Percentiles rank a stretch among this genome's conserved stretches.
Conservation (phyloP, 345 rosid species). For the Citrus hindsii region DNA sequence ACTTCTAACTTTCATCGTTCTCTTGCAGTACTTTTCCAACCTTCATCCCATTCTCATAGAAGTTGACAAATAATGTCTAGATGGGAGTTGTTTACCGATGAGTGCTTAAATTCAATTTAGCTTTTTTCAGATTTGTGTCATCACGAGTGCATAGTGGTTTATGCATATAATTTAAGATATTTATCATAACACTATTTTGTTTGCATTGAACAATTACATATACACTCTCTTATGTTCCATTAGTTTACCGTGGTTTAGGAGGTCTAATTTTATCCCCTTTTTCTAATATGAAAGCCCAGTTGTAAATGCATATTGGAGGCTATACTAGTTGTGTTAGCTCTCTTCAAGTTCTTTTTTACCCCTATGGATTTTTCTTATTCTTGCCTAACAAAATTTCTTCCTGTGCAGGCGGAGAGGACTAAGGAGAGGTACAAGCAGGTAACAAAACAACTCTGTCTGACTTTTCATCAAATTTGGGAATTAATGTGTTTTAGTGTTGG, state of each 20-base stretch:
- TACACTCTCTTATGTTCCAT: neutral
- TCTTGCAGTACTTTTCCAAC: neutral
- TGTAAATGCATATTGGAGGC: neutral
- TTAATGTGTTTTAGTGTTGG: neutral
- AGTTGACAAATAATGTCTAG: neutral
- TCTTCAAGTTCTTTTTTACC: neutral
- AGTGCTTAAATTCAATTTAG: neutral
- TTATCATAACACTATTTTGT: neutral
- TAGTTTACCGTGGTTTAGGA: neutral
- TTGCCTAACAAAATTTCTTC: neutral
- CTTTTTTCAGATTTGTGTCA: neutral
- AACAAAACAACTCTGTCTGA: neutral
- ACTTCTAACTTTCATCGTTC: neutral
- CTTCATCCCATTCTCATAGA: neutral
- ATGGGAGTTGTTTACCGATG: neutral
- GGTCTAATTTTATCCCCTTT: neutral
- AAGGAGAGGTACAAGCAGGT: conserved; percentile 75
- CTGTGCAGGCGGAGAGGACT: conserved; percentile 59
- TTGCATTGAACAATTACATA: neutral
- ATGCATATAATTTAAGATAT: neutral
- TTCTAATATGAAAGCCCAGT: neutral
- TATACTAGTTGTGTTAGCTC: neutral
- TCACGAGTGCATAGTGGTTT: neutral
- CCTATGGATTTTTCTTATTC: neutral
- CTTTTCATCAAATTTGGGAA: neutral